Conservation (phyloP, 768 basidiomycete genomes). For the Pisolithus orientalis region DNA sequence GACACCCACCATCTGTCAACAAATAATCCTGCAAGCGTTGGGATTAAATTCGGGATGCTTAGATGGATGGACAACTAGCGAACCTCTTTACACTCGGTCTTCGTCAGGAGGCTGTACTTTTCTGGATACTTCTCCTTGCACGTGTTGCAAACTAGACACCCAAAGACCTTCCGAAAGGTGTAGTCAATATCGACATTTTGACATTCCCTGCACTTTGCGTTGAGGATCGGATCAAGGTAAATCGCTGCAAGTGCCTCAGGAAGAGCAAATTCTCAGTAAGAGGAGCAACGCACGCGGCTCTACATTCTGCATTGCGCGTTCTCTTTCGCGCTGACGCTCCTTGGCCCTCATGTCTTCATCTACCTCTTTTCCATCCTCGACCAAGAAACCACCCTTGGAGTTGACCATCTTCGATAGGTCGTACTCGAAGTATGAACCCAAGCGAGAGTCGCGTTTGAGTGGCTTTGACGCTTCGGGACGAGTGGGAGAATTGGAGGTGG, state of each 20-base stretch:
- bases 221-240: slow-evolving; percentile 61
- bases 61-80: slow-evolving; percentile 13
- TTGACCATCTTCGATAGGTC: slow-evolving; percentile 96
- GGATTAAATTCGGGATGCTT: slow-evolving; percentile 1
- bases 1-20: slow-evolving; percentile 75
- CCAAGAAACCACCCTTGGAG: slow-evolving; percentile 90
- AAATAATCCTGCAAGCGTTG: slow-evolving; percentile 72
- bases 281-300: slow-evolving; percentile 53
- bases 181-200: slow-evolving; percentile 85
- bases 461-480: slow-evolving; percentile 39
- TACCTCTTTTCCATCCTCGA: slow-evolving; percentile 80
- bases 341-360: slow-evolving; percentile 70
- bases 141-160: slow-evolving; percentile 77
- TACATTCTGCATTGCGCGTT: slow-evolving; percentile 66
- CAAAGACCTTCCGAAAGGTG: slow-evolving; percentile 74
- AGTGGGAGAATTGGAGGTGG: slow-evolving; percentile 58
- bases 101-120: slow-evolving; percentile 91
- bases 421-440: slow-evolving; percentile 95
- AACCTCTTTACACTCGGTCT: slow-evolving; percentile 97
- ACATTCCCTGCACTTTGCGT: slow-evolving; percentile 86
- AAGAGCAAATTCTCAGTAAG: not conserved
- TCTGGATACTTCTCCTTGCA: slow-evolving; percentile 90
- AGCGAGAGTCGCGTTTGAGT: slow-evolving; percentile 66
- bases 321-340: slow-evolving; percentile 75
- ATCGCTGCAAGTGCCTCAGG: slow-evolving; percentile 48